Evolutionary conservation across 352 stramenopile genomes (phyloP).

Genomic region (Pythium dissimile): DNA sequence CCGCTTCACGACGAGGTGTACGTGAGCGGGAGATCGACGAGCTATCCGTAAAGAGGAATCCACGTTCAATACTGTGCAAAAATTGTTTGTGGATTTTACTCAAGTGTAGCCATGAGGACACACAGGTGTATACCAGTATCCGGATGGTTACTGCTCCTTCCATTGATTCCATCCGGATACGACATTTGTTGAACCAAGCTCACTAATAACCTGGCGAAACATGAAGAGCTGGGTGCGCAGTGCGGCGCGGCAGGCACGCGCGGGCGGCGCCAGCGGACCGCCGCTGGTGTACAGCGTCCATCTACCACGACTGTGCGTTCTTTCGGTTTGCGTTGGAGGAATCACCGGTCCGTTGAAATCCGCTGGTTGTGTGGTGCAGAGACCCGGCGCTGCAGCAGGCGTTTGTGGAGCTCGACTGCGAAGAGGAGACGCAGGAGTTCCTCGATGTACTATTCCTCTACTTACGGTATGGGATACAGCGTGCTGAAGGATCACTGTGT

Average conservation of each 20-base stretch:
- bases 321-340: not conserved
- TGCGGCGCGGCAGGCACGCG: slow-evolving; percentile 44
- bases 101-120: too few relatives aligned
- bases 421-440: slow-evolving; percentile 71
- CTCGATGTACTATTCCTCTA: slow-evolving; percentile 45
- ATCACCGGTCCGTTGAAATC: not conserved
- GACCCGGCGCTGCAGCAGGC: slow-evolving; percentile 52
- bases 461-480: too few relatives aligned
- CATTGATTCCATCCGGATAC: slow-evolving; percentile 21
- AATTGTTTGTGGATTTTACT: too few relatives aligned
- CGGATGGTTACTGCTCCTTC: slow-evolving; percentile 1
- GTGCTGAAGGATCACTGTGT: too few relatives aligned
- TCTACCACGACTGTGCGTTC: slow-evolving; percentile 41
- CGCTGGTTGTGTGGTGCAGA: slow-evolving; percentile 17
- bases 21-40: too few relatives aligned
- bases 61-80: too few relatives aligned
- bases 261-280: slow-evolving; percentile 45
- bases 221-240: slow-evolving; percentile 84
- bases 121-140: slow-evolving; percentile 17
- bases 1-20: too few relatives aligned
- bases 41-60: too few relatives aligned
- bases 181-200: not conserved
- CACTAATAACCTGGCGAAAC: not conserved
- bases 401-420: slow-evolving; percentile 72
- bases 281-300: slow-evolving; percentile 63